These are phyloP conservation scores for Kwoniella mangroviensis DNA, from an alignment of 768 basidiomycete genomes.

Conservation along the genomic window DNA sequence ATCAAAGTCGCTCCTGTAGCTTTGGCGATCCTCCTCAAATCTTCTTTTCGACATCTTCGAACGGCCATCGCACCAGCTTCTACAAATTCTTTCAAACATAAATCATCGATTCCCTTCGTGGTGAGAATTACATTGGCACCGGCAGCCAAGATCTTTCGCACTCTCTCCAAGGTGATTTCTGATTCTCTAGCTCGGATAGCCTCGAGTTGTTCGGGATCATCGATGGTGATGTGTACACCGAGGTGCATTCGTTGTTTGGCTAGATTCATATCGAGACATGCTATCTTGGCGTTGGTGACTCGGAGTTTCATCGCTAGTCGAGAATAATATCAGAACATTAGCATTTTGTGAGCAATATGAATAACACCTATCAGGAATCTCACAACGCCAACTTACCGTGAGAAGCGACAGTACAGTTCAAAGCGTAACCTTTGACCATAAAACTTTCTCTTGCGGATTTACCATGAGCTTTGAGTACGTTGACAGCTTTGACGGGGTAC, in stretches of 20 bases:
- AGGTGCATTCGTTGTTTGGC: constrained; percentile 97
- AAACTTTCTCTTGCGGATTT: constrained; percentile 92
- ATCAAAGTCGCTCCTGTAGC: constrained; percentile 94
- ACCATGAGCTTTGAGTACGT: constrained; percentile 96
- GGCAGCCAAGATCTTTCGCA: constrained; percentile 91
- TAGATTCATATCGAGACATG: constrained; percentile 96
- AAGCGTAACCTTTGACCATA: constrained; percentile 92
- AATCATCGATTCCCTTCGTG: constrained; percentile 97
- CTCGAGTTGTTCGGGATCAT: constrained; percentile 93
- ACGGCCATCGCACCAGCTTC: constrained; percentile 99
- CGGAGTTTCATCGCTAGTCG: constrained; percentile 92
- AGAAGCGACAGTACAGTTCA: constrained; percentile 98
- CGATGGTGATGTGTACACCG: constrained; percentile 94
- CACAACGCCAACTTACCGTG: constrained; percentile 71
- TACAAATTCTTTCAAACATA: constrained; percentile 97
- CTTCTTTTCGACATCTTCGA: constrained; percentile 95
- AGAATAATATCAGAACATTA: background rate
- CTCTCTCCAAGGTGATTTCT: constrained; percentile 92
- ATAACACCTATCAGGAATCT: background rate
- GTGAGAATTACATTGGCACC: constrained; percentile 97
- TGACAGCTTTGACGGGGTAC: constrained; percentile 99
- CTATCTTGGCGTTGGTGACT: constrained; percentile 91
- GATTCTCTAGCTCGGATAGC: constrained; percentile 93
- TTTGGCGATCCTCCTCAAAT: constrained; percentile 92
- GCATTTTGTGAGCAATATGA: too few species aligned